Conservation (phyloP, 1,139 yeast species). For the Magnusiomyces paraingens region DNA sequence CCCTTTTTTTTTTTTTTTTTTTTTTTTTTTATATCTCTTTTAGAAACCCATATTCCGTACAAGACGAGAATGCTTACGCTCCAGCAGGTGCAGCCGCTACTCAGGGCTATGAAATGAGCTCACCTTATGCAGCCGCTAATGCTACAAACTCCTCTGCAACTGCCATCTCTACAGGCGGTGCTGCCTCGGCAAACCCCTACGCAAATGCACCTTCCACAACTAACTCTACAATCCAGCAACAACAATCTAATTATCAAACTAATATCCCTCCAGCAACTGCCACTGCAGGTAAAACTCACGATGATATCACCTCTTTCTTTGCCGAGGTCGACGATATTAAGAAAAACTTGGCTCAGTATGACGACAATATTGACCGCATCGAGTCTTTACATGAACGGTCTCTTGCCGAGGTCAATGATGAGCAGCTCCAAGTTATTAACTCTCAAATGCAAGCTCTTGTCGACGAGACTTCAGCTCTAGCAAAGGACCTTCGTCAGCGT, state of each 20-base stretch:
- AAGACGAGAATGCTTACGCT: constrained; percentile 10
- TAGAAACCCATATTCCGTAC: neutral
- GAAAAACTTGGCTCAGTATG: constrained; percentile 73
- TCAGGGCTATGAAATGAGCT: neutral
- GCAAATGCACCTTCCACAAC: neutral
- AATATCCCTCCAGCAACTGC: constrained; percentile 7
- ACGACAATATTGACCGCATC: constrained; percentile 67
- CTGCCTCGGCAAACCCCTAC: too few relatives aligned
- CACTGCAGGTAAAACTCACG: constrained; percentile 21
- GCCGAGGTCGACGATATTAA: constrained; percentile 77
- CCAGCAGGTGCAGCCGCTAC: neutral
- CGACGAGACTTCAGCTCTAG: constrained; percentile 73
- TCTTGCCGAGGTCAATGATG: constrained; percentile 71
- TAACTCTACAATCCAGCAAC: constrained; percentile 4
- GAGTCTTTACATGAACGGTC: constrained; percentile 77
- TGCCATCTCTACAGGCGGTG: too few relatives aligned
- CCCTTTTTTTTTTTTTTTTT: neutral
- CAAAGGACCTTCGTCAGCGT: constrained; percentile 64
- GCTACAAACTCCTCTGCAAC: too few relatives aligned
- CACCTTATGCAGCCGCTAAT: too few relatives aligned
- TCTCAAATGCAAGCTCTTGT: constrained; percentile 72
- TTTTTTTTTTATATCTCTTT: neutral
- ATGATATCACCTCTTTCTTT: constrained; percentile 73
- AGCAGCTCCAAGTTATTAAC: constrained; percentile 66
- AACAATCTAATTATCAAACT: constrained; percentile 2